Conservation (phyloP, 495 filamentous ascomycete species). For the Aspergillus bertholletiae region DNA sequence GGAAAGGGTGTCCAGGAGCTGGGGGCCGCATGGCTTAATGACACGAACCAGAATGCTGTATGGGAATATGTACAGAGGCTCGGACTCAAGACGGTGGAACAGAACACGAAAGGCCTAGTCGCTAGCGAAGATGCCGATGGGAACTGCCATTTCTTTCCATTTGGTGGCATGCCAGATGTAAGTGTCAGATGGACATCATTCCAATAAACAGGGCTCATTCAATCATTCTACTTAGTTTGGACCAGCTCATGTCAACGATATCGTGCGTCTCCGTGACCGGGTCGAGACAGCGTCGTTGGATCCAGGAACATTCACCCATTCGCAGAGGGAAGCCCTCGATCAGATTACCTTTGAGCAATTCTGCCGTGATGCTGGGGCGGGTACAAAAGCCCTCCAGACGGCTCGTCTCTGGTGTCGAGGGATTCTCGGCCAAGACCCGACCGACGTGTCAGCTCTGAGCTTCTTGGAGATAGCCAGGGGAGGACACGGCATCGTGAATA, state of each 20-base stretch:
- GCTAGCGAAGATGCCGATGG: conserved; percentile 21
- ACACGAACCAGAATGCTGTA: conserved; percentile 42
- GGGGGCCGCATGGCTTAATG: conserved; percentile 50
- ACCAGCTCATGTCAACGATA: not conserved
- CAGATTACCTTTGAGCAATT: not conserved
- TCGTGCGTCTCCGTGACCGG: not conserved
- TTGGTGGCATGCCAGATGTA: not conserved
- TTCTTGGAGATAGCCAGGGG: not conserved
- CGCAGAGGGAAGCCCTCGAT: not conserved
- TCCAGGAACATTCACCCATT: not conserved
- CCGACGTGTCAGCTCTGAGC: not conserved
- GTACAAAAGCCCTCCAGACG: not conserved
- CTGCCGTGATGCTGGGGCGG: not conserved
- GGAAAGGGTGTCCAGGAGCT: conserved; percentile 34
- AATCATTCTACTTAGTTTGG: too few species aligned
- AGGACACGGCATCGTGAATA: conserved; percentile 27
- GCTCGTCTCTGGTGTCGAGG: not conserved
- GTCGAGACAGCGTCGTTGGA: not conserved
- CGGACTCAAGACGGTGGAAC: conserved; percentile 34
- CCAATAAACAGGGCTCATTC: not conserved
- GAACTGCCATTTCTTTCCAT: not conserved
- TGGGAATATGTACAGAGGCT: conserved; percentile 29
- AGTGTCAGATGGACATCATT: not conserved
- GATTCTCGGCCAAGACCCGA: not conserved
- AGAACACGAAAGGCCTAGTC: conserved; percentile 27